A percentile compares a stretch with the other conserved stretches of the same genome.
These are phyloP conservation scores for Casuarina equisetifolia DNA, from an alignment of 306 rosid genomes.

Conservation along the genomic window DNA sequence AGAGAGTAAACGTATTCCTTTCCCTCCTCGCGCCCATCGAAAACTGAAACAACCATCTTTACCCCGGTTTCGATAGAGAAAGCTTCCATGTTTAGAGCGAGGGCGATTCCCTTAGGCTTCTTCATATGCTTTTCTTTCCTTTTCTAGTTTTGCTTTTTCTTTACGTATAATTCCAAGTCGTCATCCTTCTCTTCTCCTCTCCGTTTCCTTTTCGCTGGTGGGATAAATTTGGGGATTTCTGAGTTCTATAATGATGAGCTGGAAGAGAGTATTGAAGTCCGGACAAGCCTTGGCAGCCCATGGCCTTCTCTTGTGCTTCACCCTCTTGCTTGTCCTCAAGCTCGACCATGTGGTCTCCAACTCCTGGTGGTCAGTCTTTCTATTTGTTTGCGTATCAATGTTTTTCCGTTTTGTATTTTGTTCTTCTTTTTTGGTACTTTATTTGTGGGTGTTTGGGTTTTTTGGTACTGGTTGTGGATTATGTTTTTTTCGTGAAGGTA, in stretches of 20 bases:
- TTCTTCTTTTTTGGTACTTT: background rate
- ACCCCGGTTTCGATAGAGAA: background rate
- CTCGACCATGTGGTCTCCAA: conserved; percentile 65
- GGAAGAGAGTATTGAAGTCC: conserved; percentile 94
- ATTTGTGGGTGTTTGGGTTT: conserved; percentile 9
- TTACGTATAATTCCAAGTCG: background rate
- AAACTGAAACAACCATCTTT: background rate
- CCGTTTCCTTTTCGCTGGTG: conserved; percentile 2
- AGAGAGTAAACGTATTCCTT: background rate
- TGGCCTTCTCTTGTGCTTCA: conserved; percentile 69
- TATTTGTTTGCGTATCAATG: background rate
- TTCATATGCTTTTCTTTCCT: background rate
- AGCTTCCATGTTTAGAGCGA: background rate
- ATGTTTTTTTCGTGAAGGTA: background rate
- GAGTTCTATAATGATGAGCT: conserved; percentile 48
- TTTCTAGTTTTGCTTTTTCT: conserved; percentile 5
- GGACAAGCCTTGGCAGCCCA: conserved; percentile 86
- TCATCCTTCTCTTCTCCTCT: background rate
- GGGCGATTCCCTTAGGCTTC: background rate
- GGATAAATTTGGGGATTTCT: background rate
- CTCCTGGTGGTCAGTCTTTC: conserved; percentile 88
- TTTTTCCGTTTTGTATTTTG: background rate
- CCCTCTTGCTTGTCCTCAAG: conserved; percentile 84
- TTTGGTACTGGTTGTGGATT: background rate
- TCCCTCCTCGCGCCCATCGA: background rate